A percentile compares a stretch with the other conserved stretches of the same genome.
These are phyloP conservation scores for Leccinum uliginosum DNA, from an alignment of 768 basidiomycete genomes.

Conservation along the genomic window DNA sequence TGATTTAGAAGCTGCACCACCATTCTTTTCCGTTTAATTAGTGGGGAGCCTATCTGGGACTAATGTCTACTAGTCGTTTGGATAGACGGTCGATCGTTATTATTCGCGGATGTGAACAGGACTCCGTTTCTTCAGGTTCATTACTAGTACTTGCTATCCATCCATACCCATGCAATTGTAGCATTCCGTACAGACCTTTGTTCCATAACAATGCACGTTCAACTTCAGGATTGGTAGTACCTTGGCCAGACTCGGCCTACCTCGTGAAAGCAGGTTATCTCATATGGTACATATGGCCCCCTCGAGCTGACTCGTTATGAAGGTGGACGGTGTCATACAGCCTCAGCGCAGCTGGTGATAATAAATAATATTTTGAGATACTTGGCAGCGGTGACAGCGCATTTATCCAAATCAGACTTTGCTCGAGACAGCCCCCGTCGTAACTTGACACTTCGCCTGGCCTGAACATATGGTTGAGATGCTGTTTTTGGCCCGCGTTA, in stretches of 20 bases:
- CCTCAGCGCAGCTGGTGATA: neutral
- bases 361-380: neutral
- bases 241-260: neutral
- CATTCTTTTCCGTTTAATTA: conserved; percentile 3
- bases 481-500: neutral
- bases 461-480: neutral
- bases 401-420: neutral
- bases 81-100: conserved; percentile 5
- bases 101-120: conserved; percentile 7
- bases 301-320: conserved; percentile 2
- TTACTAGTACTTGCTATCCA: neutral
- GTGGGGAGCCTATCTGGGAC: neutral
- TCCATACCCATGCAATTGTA: neutral
- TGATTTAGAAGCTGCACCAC: conserved; percentile 15
- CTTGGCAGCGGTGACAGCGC: neutral
- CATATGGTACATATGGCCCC: no score
- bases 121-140: conserved; percentile 5
- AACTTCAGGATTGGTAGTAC: conserved; percentile 4
- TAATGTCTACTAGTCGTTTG: conserved; percentile 1
- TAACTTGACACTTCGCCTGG: neutral
- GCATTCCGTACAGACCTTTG: neutral
- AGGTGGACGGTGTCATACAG: neutral
- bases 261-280: conserved; percentile 2
- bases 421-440: neutral
- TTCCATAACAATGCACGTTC: neutral